Evolutionary conservation across 768 basidiomycete species (phyloP), one percentile per base, ranked within the genome.

Genomic region (Tephrocybe sp.): DNA sequence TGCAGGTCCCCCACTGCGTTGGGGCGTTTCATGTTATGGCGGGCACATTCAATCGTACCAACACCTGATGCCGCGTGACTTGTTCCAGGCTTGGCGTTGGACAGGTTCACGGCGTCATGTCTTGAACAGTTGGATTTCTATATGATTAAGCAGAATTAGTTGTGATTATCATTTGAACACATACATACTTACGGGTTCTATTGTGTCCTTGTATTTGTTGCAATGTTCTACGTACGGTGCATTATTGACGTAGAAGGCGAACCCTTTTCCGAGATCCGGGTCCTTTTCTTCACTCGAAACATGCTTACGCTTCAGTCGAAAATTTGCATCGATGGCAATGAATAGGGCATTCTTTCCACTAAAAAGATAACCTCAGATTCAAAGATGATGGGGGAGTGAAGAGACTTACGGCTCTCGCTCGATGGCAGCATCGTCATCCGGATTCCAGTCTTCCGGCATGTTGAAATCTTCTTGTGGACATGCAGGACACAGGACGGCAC

Each of bases 241-340:
- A 13, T 64, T 55, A 7, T 65, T 55, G 0, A 68, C 59, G 42
- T 64, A 60, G 43, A 65, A 71, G 1, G 60, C 60, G 48, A 46
- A 64, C 1, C 66, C 67, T 8, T 55, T 41, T 6, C 57, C 47
- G 0, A 69, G 53, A 3, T 58, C 56, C 1, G 67, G 63, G 48
- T 69, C 67, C 5, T 29, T 42, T 18, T 46, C 41, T 8, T 64
- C 57, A 12, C 31, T 61, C 5, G 64, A 66, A 2, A 64, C 57
- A 3, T 58, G 42, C 39, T 55, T 55, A 0, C 64, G 55, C 41
- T 67, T 70, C 2, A 71, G 52, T 1, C 59, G 53, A 42, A 71
- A 74, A 48, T 64, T 67, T 12, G 69, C 65, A 41, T 69, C 67
- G 10, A 68, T 56, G 2, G n/a, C n/a, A 16, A 70, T 34, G 41